Percentiles rank a stretch among this genome's conserved stretches.
phyloP scores from a whole-genome alignment of 2,329 filamentous ascomycete genomes.

The Daldinia sp. region DNA sequence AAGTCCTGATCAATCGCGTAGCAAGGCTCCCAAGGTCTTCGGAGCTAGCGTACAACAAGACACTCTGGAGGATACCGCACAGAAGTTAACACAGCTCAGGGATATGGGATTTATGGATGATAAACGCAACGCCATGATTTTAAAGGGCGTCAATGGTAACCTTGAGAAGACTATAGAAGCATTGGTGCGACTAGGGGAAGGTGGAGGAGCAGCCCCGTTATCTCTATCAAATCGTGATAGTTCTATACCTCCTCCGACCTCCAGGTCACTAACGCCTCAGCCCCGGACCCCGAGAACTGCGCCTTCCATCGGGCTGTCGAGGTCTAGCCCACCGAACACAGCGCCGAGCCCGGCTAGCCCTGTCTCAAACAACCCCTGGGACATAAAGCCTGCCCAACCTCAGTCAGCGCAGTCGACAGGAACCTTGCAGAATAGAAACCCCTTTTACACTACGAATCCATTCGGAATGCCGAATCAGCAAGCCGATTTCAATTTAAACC shows the following conservation, averaged over 20 bases:
- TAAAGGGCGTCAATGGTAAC: constrained; percentile 85
- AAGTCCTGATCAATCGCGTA: constrained; percentile 54
- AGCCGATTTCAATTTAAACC: constrained; percentile 60
- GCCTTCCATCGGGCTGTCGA: constrained; percentile 45
- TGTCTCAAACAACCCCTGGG: constrained; percentile 74
- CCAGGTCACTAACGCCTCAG: constrained; percentile 64
- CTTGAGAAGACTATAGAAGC: constrained; percentile 87
- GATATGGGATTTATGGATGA: constrained; percentile 94
- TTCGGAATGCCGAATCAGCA: constrained; percentile 65
- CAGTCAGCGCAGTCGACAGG: constrained; percentile 73
- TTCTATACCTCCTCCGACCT: constrained; percentile 55
- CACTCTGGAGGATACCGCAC: constrained; percentile 68
- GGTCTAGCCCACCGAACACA: constrained; percentile 42
- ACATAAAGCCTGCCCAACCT: constrained; percentile 63
- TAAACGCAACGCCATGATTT: constrained; percentile 79
- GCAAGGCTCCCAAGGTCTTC: constrained; percentile 74
- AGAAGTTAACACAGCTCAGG: constrained; percentile 77
- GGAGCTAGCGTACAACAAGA: constrained; percentile 70
- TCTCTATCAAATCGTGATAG: constrained; percentile 55
- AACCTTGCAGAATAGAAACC: constrained; percentile 65
- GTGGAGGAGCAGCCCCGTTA: constrained; percentile 54
- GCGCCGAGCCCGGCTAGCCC: constrained; percentile 50
- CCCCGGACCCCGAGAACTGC: constrained; percentile 42
- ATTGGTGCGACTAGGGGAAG: constrained; percentile 82
- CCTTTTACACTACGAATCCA: constrained; percentile 72